A percentile compares a stretch with the other conserved stretches of the same genome.
Evolutionary conservation across 257 asterid genomes (phyloP).

Genomic region (Fraxinus americana): DNA sequence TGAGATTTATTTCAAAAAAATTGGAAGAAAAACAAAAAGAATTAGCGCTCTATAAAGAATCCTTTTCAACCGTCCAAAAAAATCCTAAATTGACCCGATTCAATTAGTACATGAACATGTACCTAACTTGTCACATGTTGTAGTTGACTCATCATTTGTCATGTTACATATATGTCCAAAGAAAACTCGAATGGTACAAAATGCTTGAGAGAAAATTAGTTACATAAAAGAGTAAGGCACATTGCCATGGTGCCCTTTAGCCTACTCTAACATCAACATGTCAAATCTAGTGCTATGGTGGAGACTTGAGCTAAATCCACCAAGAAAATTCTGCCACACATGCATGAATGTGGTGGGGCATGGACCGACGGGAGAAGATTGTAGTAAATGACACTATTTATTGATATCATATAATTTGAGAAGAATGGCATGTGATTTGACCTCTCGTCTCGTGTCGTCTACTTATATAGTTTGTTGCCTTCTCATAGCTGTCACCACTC

Average conservation of each 20-base stretch:
- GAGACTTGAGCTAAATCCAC: conserved; percentile 19
- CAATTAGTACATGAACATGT: neutral
- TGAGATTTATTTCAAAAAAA: too few species aligned
- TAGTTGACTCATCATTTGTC: neutral
- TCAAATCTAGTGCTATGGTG: conserved; percentile 18
- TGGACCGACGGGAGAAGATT: neutral
- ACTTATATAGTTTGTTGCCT: neutral
- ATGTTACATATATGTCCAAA: neutral
- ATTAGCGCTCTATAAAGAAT: neutral
- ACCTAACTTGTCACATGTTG: neutral
- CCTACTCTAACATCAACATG: conserved; percentile 11
- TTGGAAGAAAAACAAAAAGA: too few species aligned
- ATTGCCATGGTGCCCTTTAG: conserved; percentile 14
- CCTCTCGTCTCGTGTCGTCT: neutral
- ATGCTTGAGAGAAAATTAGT: conserved; percentile 9
- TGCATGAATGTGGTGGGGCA: neutral
- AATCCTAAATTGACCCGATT: neutral
- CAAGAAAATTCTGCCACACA: conserved; percentile 11
- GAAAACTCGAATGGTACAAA: conserved; percentile 9
- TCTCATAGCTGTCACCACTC: neutral
- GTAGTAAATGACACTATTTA: neutral
- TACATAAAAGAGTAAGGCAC: conserved; percentile 13
- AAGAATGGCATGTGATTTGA: neutral
- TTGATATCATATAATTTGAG: neutral
- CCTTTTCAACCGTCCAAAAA: neutral